These are phyloP conservation scores for Boletellus deceptivus DNA, from an alignment of 1,284 basidiomycete genomes.

Conservation along the genomic window DNA sequence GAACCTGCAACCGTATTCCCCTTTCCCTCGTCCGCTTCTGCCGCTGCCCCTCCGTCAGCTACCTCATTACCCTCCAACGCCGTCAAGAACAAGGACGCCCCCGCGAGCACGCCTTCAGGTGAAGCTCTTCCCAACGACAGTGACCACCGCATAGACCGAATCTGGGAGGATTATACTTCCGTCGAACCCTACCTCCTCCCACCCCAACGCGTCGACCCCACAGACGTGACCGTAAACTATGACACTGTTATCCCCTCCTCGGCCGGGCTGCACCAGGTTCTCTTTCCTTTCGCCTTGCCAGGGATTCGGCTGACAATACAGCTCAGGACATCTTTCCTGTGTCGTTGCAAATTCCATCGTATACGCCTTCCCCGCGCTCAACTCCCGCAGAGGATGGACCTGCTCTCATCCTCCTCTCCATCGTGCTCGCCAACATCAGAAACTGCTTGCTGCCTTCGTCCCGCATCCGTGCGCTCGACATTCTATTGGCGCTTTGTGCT, in stretches of 20 bases:
- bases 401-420: constrained; percentile 76
- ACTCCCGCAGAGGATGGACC: constrained; percentile 78
- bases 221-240: constrained; percentile 57
- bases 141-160: constrained; percentile 70
- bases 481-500: constrained; percentile 80
- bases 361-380: constrained; percentile 48
- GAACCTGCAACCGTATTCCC: constrained; percentile 54
- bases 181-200: constrained; percentile 67
- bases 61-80: constrained; percentile 6
- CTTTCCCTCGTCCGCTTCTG: constrained; percentile 40
- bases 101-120: constrained; percentile 23
- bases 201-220: constrained; percentile 43
- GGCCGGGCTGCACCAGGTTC: constrained; percentile 63
- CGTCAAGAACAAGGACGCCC: constrained; percentile 28
- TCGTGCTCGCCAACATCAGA: constrained; percentile 88
- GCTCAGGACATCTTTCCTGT: constrained; percentile 74
- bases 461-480: constrained; percentile 81
- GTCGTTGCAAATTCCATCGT: constrained; percentile 70
- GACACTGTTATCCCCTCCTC: constrained; percentile 33
- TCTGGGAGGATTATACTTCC: constrained; percentile 82
- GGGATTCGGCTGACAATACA: constrained; percentile 5
- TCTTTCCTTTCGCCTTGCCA: constrained; percentile 4
- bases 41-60: neutral
- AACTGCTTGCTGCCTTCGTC: constrained; percentile 88
- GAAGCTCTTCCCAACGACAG: constrained; percentile 71